Evolutionary conservation across 768 basidiomycete species (phyloP), one percentile per base, ranked within the genome.

Genomic region (Mycena galericulata): DNA sequence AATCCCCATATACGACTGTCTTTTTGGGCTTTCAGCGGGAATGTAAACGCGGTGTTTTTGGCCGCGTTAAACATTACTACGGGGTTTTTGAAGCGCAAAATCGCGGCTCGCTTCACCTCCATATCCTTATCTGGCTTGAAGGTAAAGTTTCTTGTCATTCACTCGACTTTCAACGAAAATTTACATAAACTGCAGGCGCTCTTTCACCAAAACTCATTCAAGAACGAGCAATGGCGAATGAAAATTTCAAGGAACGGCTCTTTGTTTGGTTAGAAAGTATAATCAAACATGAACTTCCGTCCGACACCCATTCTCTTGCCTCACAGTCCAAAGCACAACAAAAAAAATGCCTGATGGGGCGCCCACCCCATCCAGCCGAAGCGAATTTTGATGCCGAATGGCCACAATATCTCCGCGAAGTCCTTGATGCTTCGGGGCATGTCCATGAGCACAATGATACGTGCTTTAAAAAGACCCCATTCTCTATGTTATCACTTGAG

Each of bases 21-120:
- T n/a, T n/a, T n/a, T n/a, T n/a, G n/a, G 66, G 72, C 0, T 71
- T 78, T 32, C 46, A 64, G 17, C n/a, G 69, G 15, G 41, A 32
- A 4, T 46, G 56, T 8, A 50, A 68, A 18, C 65, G 24, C 22
- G 82, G 82, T 0, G 60, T 80, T 1, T 73, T 82, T n/a, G 79
- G 82, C 0, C 27, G 53, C 5, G 73, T 73, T 1, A 56, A 62
- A 26, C 43, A 53, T 15, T 81, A 78, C 58, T 74, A 76, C 32
- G 78, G 76, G 0, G 71, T 75, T 7, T 72, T 79, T 3, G 79
- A 81, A 66, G 69, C 74, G 0, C 79, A 81, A 60, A 76, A 74
- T 9, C 70, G 76, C 1, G 77, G 78, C 1, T 77, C 75, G 0
- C 72, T 81, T 14, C 80, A 77, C 65, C 60, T 73, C 12, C 77